Evolutionary conservation across 2,329 filamentous ascomycete species (phyloP).

Genomic region (Claviceps sp.): DNA sequence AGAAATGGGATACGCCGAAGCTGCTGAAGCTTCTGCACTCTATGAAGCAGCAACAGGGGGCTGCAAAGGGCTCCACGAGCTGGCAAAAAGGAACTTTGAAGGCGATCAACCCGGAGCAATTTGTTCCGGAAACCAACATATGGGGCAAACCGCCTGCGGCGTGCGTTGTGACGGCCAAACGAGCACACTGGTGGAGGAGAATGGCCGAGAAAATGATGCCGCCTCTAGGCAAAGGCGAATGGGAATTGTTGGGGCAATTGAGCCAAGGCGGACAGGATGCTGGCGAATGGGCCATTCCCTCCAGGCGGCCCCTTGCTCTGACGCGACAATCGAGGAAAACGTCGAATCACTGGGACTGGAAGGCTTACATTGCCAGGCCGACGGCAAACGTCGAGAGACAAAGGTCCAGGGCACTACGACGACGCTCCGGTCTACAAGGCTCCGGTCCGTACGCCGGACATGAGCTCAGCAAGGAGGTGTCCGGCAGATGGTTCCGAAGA

Average conservation of each 20-base stretch:
- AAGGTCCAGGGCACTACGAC: slow-evolving; percentile 18
- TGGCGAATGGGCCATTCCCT: slow-evolving; percentile 24
- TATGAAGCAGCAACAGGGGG: slow-evolving; percentile 24
- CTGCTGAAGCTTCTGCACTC: slow-evolving; percentile 27
- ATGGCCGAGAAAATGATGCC: slow-evolving; percentile 34
- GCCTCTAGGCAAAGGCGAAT: slow-evolving; percentile 40
- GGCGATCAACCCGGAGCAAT: slow-evolving; percentile 19
- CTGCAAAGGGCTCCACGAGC: slow-evolving; percentile 8
- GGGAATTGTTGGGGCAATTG: slow-evolving; percentile 39
- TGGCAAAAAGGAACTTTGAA: slow-evolving; percentile 17
- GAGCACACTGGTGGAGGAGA: slow-evolving; percentile 33
- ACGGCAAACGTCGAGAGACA: slow-evolving; percentile 25
- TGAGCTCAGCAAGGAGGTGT: slow-evolving; percentile 19
- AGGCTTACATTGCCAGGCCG: slow-evolving; percentile 25
- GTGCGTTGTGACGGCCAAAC: slow-evolving; percentile 27
- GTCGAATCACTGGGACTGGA: slow-evolving; percentile 28
- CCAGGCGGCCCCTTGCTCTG: slow-evolving; percentile 14
- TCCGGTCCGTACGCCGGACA: slow-evolving; percentile 24
- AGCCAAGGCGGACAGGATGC: slow-evolving; percentile 25
- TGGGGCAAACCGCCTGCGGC: slow-evolving; percentile 34
- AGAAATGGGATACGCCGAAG: slow-evolving; percentile 35
- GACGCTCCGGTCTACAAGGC: slow-evolving; percentile 23
- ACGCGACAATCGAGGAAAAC: background rate
- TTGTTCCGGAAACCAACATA: slow-evolving; percentile 29
- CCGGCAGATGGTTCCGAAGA: slow-evolving; percentile 30